A percentile compares a stretch with the other conserved stretches of the same genome.
Conservation (phyloP, 345 rosid species). For the Anastatica hierochuntica region DNA sequence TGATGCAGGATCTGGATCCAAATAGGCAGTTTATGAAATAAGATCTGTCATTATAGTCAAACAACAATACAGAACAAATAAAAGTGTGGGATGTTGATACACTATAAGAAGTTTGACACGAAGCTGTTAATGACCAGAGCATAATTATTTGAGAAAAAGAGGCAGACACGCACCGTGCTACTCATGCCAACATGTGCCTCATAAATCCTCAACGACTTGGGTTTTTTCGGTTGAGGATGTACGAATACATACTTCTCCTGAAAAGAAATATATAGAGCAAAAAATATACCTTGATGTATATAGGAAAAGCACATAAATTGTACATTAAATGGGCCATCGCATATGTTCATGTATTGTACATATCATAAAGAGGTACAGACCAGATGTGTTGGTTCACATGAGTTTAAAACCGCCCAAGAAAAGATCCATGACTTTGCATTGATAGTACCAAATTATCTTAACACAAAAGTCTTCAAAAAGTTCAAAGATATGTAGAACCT, state of each 20-base stretch:
- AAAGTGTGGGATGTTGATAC: conserved; percentile 1
- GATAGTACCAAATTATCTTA: not conserved
- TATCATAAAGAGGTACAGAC: not conserved
- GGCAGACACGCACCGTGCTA: conserved; percentile 50
- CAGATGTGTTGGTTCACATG: not conserved
- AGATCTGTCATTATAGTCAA: too few relatives aligned
- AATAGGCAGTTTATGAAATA: too few relatives aligned
- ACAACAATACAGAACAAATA: conserved; percentile 1
- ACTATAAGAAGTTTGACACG: not conserved
- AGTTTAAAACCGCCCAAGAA: not conserved
- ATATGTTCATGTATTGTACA: not conserved
- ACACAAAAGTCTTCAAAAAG: not conserved
- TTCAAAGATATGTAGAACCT: conserved; percentile 2
- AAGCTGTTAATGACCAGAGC: not conserved
- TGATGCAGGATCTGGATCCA: too few relatives aligned
- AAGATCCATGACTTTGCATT: not conserved
- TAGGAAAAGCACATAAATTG: not conserved
- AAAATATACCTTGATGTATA: too few relatives aligned
- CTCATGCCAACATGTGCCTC: conserved; percentile 99
- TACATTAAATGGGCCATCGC: not conserved
- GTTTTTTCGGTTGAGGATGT: conserved; percentile 82
- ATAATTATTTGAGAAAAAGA: not conserved
- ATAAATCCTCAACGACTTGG: conserved; percentile 81
- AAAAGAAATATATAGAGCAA: not conserved
- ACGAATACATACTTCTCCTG: conserved; percentile 81